Percentiles rank a stretch among this genome's conserved stretches.
These are phyloP conservation scores for Leishmania lainsoni DNA, from an alignment of 208 protist species.

Conservation along the genomic window DNA sequence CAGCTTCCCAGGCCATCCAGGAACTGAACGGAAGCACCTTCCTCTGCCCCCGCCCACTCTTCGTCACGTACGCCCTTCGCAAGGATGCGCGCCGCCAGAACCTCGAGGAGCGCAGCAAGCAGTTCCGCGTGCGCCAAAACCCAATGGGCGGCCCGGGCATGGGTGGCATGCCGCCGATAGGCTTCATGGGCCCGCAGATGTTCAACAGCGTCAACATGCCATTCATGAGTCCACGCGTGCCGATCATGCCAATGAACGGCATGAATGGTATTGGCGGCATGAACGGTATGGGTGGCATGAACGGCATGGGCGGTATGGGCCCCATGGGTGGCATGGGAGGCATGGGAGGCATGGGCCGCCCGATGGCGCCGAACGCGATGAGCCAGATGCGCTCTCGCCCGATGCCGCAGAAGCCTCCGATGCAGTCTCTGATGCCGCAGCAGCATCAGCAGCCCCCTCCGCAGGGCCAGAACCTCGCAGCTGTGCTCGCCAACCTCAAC, in stretches of 20 bases:
- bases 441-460: slow-evolving; percentile 42
- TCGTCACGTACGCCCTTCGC: slow-evolving; percentile 97
- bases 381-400: slow-evolving; percentile 65
- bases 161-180: slow-evolving; percentile 43
- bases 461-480: slow-evolving; percentile 71
- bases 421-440: slow-evolving; percentile 67
- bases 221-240: slow-evolving; percentile 79
- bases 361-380: slow-evolving; percentile 75
- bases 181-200: slow-evolving; percentile 53
- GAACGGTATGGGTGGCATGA: slow-evolving; percentile 30
- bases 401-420: slow-evolving; percentile 64
- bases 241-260: slow-evolving; percentile 73
- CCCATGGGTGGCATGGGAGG: slow-evolving; percentile 50
- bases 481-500: slow-evolving; percentile 66
- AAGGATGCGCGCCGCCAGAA: slow-evolving; percentile 96
- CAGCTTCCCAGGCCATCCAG: slow-evolving; percentile 95
- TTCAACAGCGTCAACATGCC: slow-evolving; percentile 74
- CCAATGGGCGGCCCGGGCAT: slow-evolving; percentile 67
- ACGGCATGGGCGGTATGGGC: slow-evolving; percentile 34
- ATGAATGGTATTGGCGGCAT: slow-evolving; percentile 40
- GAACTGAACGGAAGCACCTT: slow-evolving; percentile 97
- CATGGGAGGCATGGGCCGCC: slow-evolving; percentile 27
- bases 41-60: slow-evolving; percentile 96
- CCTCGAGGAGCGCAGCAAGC: slow-evolving; percentile 92
- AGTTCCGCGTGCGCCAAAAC: slow-evolving; percentile 78